These are phyloP conservation scores for Forsythia viridissima DNA, from an alignment of 257 asterid species.

Conservation along the genomic window DNA sequence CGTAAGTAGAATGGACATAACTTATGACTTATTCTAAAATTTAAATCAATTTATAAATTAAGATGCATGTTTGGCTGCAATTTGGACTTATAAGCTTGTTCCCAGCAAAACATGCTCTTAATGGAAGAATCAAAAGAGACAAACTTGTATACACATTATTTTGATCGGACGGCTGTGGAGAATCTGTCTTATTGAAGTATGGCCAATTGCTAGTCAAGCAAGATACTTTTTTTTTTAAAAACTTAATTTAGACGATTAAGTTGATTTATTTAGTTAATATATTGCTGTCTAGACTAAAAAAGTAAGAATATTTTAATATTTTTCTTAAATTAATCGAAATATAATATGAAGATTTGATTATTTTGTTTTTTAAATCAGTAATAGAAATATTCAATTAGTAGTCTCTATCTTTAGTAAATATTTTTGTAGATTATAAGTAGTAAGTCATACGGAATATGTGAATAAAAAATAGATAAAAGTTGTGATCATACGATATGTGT, in stretches of 20 bases:
- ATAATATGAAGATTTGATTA: neutral
- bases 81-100: too few relatives aligned
- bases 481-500: too few relatives aligned
- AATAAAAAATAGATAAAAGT: too few relatives aligned
- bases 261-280: constrained; percentile 7
- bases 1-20: too few relatives aligned
- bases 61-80: too few relatives aligned
- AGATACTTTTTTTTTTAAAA: neutral
- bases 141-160: neutral
- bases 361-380: neutral
- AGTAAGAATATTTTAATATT: neutral
- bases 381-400: neutral
- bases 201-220: constrained; percentile 20
- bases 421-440: too few relatives aligned
- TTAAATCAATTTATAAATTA: too few relatives aligned
- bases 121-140: neutral
- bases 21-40: too few relatives aligned
- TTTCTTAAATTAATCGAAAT: neutral
- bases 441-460: too few relatives aligned
- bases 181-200: constrained; percentile 14
- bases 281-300: neutral
- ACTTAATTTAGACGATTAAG: neutral
- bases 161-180: neutral
- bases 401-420: too few relatives aligned
- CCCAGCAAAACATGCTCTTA: too few relatives aligned